Evolutionary conservation across 2,329 filamentous ascomycete genomes (phyloP).

Genomic region (Hypocrella siamensis): DNA sequence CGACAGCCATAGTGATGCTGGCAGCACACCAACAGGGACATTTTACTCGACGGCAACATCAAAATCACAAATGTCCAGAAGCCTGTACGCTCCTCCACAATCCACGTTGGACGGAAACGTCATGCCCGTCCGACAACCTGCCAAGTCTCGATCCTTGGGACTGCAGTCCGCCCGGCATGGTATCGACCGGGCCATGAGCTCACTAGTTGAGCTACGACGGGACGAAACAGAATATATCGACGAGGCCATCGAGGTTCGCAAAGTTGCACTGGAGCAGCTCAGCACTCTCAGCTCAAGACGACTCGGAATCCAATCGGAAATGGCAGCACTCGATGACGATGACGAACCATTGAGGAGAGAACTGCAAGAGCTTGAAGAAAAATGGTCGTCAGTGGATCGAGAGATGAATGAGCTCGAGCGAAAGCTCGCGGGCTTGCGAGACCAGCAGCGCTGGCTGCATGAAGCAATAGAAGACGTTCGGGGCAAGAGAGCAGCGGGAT

Average conservation of each 20-base stretch:
- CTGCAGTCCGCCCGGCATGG: constrained; percentile 49
- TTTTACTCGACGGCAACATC: constrained; percentile 23
- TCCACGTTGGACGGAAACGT: constrained; percentile 29
- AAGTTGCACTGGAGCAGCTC: constrained; percentile 41
- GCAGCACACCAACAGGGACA: constrained; percentile 24
- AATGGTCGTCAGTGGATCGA: constrained; percentile 35
- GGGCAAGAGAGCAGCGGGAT: constrained; percentile 52
- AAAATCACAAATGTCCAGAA: constrained; percentile 22
- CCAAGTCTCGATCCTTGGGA: constrained; percentile 30
- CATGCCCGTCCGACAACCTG: constrained; percentile 45
- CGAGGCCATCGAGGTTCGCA: constrained; percentile 38
- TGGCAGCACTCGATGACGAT: constrained; percentile 36
- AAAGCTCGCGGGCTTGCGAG: constrained; percentile 44
- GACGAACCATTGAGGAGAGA: constrained; percentile 43
- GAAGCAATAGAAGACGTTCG: constrained; percentile 45
- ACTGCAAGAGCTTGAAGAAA: constrained; percentile 41
- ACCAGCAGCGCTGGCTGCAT: constrained; percentile 40
- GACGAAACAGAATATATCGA: constrained; percentile 51
- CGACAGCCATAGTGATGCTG: constrained; percentile 21
- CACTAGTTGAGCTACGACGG: constrained; percentile 48
- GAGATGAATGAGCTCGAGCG: constrained; percentile 54
- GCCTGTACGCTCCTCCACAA: constrained; percentile 23
- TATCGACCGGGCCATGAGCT: constrained; percentile 45
- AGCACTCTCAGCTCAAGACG: constrained; percentile 34
- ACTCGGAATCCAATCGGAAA: constrained; percentile 32